Evolutionary conservation across 1,139 yeast genomes (phyloP).

Genomic region (Yamadazyma buinensis): DNA sequence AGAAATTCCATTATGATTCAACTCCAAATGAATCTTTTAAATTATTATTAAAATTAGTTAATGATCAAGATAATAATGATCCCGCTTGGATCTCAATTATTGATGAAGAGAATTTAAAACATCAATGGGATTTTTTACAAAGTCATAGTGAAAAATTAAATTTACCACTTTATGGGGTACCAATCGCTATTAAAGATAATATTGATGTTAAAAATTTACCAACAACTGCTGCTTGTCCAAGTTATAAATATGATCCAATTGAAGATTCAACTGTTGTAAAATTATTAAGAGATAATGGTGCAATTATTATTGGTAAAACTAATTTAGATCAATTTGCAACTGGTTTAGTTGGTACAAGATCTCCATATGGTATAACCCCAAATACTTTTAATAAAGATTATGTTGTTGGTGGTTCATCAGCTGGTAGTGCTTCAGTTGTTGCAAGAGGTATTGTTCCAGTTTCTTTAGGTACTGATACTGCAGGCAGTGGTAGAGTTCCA

Average conservation of each 20-base stretch:
- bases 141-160: conserved; percentile 49
- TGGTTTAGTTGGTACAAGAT: conserved; percentile 90
- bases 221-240: conserved; percentile 95
- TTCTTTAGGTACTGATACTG: conserved; percentile 93
- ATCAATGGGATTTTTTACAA: conserved; percentile 79
- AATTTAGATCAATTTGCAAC: conserved; percentile 96
- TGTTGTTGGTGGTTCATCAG: conserved; percentile 91
- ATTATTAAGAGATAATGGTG: conserved; percentile 76
- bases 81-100: conserved; percentile 91
- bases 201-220: conserved; percentile 79
- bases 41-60: conserved; percentile 44
- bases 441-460: conserved; percentile 86
- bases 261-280: conserved; percentile 73
- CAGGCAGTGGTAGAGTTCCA: conserved; percentile 98
- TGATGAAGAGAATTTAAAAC: conserved; percentile 51
- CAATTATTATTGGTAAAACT: conserved; percentile 87
- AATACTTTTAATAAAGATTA: conserved; percentile 71
- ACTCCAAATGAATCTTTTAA: conserved; percentile 60
- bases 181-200: conserved; percentile 91
- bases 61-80: conserved; percentile 48
- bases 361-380: conserved; percentile 88
- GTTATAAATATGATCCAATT: conserved; percentile 63
- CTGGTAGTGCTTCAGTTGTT: conserved; percentile 92
- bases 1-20: conserved; percentile 57
- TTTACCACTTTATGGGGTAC: conserved; percentile 82